Conservation (phyloP, 78 protist genomes). For the Parvularia atlantis region DNA sequence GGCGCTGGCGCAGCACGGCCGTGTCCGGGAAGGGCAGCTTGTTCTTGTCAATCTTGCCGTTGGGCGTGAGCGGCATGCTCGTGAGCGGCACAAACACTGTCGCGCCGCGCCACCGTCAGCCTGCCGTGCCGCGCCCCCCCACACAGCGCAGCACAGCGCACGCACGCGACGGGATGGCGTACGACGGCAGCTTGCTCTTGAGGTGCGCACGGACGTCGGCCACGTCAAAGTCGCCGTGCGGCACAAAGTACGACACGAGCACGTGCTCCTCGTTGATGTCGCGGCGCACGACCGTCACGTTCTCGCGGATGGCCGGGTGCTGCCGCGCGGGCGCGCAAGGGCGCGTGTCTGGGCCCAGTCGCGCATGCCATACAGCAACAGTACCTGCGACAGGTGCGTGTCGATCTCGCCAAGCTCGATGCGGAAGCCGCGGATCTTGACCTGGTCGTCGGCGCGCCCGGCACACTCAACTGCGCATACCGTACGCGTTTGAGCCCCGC, state of each 20-base stretch:
- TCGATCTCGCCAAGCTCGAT: conserved; percentile 62
- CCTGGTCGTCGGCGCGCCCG: conserved; percentile 63
- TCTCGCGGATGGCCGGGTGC: conserved; percentile 17
- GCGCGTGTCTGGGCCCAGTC: not conserved
- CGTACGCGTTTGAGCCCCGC: no score
- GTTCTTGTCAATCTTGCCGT: conserved; percentile 39
- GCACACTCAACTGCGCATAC: conserved; percentile 52
- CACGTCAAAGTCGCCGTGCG: not conserved
- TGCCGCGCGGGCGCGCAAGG: not conserved
- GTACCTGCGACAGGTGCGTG: conserved; percentile 10
- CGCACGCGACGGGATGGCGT: conserved; percentile 5
- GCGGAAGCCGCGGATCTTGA: conserved; percentile 64
- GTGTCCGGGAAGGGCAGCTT: conserved; percentile 32
- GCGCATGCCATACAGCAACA: not conserved
- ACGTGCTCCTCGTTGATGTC: conserved; percentile 31
- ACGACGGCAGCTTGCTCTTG: conserved; percentile 34
- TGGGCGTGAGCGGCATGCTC: conserved; percentile 60
- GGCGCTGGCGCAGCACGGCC: no score
- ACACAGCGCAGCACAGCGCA: no score
- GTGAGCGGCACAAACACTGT: conserved; percentile 7
- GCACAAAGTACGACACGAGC: conserved; percentile 40
- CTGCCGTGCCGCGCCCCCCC: no score
- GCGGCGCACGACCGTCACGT: conserved; percentile 34
- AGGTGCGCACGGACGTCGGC: conserved; percentile 11
- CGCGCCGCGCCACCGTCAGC: not conserved